Evolutionary conservation across 371 early-diverging fungal genomes (phyloP).

Genomic region (Blastocladiella emersonii): DNA sequence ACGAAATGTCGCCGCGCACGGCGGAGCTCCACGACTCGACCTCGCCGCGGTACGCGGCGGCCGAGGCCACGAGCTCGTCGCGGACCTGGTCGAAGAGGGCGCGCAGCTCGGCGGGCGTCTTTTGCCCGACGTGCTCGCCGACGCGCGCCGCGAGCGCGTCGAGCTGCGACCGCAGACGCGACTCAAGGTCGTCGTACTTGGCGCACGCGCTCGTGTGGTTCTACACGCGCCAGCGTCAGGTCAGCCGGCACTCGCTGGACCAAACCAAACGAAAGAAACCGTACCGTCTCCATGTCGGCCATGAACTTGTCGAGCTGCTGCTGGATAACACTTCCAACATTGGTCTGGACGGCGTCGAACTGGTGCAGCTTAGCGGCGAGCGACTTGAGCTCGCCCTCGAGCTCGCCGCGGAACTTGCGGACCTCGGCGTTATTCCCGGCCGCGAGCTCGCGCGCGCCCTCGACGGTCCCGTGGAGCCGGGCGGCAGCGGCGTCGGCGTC

Average conservation of each 20-base stretch:
- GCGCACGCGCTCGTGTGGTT: background rate
- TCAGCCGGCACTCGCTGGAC: background rate
- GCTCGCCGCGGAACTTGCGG: background rate
- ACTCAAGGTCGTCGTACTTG: no score
- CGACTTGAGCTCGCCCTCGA: background rate
- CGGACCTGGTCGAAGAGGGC: background rate
- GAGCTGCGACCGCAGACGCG: no score
- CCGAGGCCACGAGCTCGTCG: background rate
- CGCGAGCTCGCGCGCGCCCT: slow-evolving; percentile 10
- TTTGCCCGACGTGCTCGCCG: background rate
- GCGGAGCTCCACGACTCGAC: no score
- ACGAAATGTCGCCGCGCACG: no score
- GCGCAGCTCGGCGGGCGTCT: no score
- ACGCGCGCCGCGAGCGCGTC: background rate
- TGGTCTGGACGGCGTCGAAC: background rate
- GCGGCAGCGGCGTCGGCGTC: slow-evolving; percentile 2
- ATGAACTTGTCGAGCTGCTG: background rate
- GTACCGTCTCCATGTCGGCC: background rate
- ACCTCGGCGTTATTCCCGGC: background rate
- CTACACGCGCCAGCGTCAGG: background rate
- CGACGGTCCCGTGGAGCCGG: slow-evolving; percentile 7
- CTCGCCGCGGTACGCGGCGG: background rate
- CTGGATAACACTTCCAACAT: background rate
- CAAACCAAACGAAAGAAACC: background rate
- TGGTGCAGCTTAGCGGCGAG: background rate